Conservation (phyloP, 495 filamentous ascomycete species). For the Aspergillus asperescens region DNA sequence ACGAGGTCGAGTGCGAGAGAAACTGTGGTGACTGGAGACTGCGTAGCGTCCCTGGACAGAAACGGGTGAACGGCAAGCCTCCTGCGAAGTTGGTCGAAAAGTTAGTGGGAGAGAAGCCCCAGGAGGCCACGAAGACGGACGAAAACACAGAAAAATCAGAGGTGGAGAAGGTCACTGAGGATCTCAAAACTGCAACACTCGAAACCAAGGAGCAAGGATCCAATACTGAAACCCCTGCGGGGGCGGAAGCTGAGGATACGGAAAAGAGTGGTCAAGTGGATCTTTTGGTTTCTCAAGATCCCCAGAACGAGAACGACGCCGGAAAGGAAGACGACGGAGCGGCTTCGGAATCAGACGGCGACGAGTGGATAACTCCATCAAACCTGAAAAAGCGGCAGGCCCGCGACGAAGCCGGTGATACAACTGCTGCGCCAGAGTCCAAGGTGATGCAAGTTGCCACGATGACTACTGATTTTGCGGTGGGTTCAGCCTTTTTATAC, state of each 20-base stretch:
- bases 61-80: conserved; percentile 63
- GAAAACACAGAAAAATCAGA: conserved; percentile 9
- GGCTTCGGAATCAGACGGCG: conserved; percentile 57
- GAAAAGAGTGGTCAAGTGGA: conserved; percentile 10
- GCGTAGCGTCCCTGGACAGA: conserved; percentile 71
- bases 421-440: conserved; percentile 45
- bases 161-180: conserved; percentile 30
- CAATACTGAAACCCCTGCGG: background rate
- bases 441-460: conserved; percentile 74
- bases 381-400: conserved; percentile 83
- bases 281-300: conserved; percentile 15
- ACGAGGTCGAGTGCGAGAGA: conserved; percentile 81
- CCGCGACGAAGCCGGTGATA: conserved; percentile 50
- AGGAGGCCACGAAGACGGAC: conserved; percentile 11
- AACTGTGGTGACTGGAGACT: conserved; percentile 81
- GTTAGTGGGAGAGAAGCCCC: conserved; percentile 2
- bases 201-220: conserved; percentile 21
- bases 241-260: conserved; percentile 5
- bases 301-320: conserved; percentile 14
- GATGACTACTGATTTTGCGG: conserved; percentile 91
- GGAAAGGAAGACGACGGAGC: conserved; percentile 37
- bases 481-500: conserved; percentile 34
- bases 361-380: conserved; percentile 91
- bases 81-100: conserved; percentile 42
- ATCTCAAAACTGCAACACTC: conserved; percentile 24